Base-by-base conservation (phyloP, 257 asterid species). In the Salvia miltiorrhiza region DNA sequence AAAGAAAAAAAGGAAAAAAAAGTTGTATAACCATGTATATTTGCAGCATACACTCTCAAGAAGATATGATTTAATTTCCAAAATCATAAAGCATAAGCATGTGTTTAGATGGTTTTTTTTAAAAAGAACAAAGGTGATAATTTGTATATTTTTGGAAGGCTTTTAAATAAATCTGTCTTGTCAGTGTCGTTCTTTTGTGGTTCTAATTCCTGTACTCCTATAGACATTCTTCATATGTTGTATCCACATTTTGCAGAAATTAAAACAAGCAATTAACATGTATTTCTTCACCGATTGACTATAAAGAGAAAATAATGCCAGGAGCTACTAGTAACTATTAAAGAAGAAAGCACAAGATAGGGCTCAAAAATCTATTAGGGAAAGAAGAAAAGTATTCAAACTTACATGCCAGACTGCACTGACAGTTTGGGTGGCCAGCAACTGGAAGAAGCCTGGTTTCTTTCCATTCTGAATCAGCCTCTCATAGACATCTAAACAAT, bases 381-480 rank as follows among this genome's bases (percentile, higher is more conserved):
- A 48, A 32, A 70, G 43, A 73, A 63, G 68, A 55, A 32, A 20
- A 21, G 66, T 43, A 33, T 41, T 35, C 45, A 65, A 66, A 84
- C 96, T 85, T 88, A 92, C 98, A 79, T 92, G 97, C 97, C 96
- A 90, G 54, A 92, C 95, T 33, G 97, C 98, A 74, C 98, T 92
- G 76, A 90, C 91, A 20, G 95, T 85, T 78, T 92, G 97, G n/a
- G 97, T 92, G 30, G 93, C 96, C 79, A 90, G 83, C 85, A 92
- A 82, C 83, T 92, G 97, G 75, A 90, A 84, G 87, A 92, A 92
- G 68, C 97, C 97, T 71, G 96, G 84, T 80, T 82, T 90, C 84
- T 83, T 83, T 9, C 98, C 98, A 23, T 85, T 84, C 81, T 80
- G 90, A 68, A 86, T 40, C 65, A 90, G 84, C 83, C 98, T 85